Conservation (phyloP, 768 basidiomycete species). For the Suillus luteus region DNA sequence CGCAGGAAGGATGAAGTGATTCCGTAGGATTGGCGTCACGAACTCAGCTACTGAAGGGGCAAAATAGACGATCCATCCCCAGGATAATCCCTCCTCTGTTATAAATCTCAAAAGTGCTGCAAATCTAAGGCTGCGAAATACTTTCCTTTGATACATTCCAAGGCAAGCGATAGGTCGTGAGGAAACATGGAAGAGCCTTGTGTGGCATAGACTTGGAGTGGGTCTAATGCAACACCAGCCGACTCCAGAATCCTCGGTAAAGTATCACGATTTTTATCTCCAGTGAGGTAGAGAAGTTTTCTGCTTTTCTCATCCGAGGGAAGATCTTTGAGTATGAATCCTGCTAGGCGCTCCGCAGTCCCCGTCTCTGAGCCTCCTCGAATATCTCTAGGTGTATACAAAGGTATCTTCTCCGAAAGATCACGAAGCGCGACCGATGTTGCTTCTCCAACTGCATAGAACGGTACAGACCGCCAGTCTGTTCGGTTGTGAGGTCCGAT, state of each 20-base stretch:
- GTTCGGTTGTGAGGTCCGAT: slow-evolving; percentile 25
- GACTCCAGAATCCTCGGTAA: slow-evolving; percentile 51
- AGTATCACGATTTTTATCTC: slow-evolving; percentile 84
- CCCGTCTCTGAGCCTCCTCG: slow-evolving; percentile 57
- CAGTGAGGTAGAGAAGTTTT: slow-evolving; percentile 71
- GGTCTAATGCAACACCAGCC: slow-evolving; percentile 45
- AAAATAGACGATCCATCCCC: slow-evolving; percentile 74
- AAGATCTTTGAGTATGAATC: slow-evolving; percentile 54
- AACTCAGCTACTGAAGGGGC: slow-evolving; percentile 71
- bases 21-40: slow-evolving; percentile 50
- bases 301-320: slow-evolving; percentile 13
- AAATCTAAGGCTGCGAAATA: neutral
- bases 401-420: slow-evolving; percentile 35
- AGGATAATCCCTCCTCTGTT: slow-evolving; percentile 21
- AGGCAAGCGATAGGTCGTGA: slow-evolving; percentile 39
- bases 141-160: slow-evolving; percentile 33
- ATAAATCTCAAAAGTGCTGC: slow-evolving; percentile 11
- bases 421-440: slow-evolving; percentile 53
- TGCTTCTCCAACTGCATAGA: slow-evolving; percentile 76
- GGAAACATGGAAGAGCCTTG: slow-evolving; percentile 54
- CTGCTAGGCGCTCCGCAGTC: slow-evolving; percentile 65
- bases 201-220: slow-evolving; percentile 74
- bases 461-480: slow-evolving; percentile 61
- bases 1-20: slow-evolving; percentile 44
- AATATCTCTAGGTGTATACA: slow-evolving; percentile 41